Evolutionary conservation across 805 yeast genomes (phyloP).

Genomic region (Candida sakaeoensis): DNA sequence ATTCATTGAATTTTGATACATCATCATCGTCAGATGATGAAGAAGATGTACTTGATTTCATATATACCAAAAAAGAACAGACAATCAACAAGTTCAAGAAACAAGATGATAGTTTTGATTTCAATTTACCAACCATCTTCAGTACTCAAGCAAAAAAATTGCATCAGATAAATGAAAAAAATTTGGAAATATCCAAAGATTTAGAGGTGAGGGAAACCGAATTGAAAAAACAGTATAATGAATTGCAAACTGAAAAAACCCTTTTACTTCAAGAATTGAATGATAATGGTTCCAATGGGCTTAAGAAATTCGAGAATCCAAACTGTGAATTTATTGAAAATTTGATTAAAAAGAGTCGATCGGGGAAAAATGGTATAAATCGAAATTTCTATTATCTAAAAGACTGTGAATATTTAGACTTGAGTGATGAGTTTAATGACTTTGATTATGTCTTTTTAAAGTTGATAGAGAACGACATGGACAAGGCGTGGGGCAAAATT

Average conservation of each 20-base stretch:
- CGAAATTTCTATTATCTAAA: slow-evolving; percentile 23
- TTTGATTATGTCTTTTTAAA: not conserved
- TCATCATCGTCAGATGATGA: slow-evolving; percentile 4
- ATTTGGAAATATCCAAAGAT: slow-evolving; percentile 17
- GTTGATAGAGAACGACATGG: not conserved
- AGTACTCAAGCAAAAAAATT: slow-evolving; percentile 25
- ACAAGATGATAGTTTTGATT: slow-evolving; percentile 16
- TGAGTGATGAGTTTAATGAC: not conserved
- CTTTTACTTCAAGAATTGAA: slow-evolving; percentile 25
- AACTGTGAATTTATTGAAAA: slow-evolving; percentile 19
- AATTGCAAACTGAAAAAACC: slow-evolving; percentile 13
- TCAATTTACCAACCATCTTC: slow-evolving; percentile 28
- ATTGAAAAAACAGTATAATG: slow-evolving; percentile 14
- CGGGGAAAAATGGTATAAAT: slow-evolving; percentile 8
- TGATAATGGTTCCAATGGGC: slow-evolving; percentile 26
- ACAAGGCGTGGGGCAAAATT: not conserved
- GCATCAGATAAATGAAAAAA: slow-evolving; percentile 18
- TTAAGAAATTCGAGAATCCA: slow-evolving; percentile 15
- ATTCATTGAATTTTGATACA: slow-evolving; percentile 3
- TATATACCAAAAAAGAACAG: not conserved
- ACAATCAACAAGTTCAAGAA: not conserved
- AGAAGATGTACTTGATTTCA: not conserved
- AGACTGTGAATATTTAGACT: slow-evolving; percentile 1
- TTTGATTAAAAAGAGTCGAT: slow-evolving; percentile 7
- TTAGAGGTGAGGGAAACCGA: slow-evolving; percentile 16